Conservation (phyloP, 1,139 yeast species). For the Magnusiomyces paraingens region DNA sequence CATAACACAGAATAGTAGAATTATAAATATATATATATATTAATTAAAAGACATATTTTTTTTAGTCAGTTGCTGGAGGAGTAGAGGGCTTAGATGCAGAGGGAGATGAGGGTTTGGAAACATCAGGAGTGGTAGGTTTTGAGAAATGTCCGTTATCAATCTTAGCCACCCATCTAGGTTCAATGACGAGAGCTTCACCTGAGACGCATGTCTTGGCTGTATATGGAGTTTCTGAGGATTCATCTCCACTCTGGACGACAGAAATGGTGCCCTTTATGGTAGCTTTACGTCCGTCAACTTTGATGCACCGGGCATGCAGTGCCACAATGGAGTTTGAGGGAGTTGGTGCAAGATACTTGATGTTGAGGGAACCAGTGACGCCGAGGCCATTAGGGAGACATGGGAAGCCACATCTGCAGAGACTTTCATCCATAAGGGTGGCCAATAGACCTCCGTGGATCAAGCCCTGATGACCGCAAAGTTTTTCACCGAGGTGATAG, state of each 20-base stretch:
- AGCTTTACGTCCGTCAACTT: constrained; percentile 73
- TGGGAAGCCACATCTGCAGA: constrained; percentile 84
- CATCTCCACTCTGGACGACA: constrained; percentile 22
- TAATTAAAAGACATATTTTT: no score
- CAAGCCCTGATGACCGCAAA: constrained; percentile 64
- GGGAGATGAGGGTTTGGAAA: no score
- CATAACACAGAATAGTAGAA: no score
- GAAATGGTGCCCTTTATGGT: constrained; percentile 60
- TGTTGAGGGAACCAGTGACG: constrained; percentile 75
- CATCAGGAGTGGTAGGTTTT: no score
- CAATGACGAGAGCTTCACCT: constrained; percentile 31
- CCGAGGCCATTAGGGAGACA: constrained; percentile 77
- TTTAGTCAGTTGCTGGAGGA: no score
- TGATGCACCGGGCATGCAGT: constrained; percentile 59
- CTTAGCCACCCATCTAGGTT: constrained; percentile 31
- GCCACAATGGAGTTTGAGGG: constrained; percentile 62
- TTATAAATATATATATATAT: no score
- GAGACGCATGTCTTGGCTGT: constrained; percentile 28
- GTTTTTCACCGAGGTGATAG: constrained; percentile 61
- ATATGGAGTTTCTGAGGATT: constrained; percentile 15
- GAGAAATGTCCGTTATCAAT: constrained; percentile 16
- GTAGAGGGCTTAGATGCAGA: no score
- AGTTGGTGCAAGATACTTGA: constrained; percentile 60
- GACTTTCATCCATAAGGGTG: constrained; percentile 76
- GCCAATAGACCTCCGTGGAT: constrained; percentile 86